Percentiles rank a stretch among this genome's conserved stretches.
phyloP scores from a whole-genome alignment of 306 rosid genomes.

The Citrullus colocynthis region DNA sequence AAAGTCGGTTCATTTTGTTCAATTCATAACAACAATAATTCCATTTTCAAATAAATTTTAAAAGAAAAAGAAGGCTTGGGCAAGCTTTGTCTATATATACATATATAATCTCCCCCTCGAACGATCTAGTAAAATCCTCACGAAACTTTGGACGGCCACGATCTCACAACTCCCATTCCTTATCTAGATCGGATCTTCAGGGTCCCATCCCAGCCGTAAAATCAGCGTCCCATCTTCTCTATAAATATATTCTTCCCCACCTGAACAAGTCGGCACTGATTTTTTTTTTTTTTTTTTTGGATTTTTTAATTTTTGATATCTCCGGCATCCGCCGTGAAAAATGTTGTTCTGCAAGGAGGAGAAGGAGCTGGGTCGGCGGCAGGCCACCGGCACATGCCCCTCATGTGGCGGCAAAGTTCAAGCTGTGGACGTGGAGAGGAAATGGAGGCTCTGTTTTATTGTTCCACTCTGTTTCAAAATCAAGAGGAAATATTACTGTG shows the following conservation, averaged over 20 bases:
- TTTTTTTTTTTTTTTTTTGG: not conserved
- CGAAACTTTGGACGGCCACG: not conserved
- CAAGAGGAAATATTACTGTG: conserved; percentile 63
- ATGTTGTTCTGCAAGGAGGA: conserved; percentile 24
- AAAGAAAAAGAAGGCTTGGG: not conserved
- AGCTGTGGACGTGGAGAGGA: conserved; percentile 58
- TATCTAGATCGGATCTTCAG: not conserved
- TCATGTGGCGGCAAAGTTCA: conserved; percentile 70
- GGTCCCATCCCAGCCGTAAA: not conserved
- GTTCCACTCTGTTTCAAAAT: conserved; percentile 64
- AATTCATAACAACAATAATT: too few species aligned
- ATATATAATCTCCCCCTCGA: not conserved
- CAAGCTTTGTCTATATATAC: not conserved
- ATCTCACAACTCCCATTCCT: not conserved
- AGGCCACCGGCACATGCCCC: conserved; percentile 76
- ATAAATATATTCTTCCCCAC: not conserved
- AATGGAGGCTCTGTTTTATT: conserved; percentile 37
- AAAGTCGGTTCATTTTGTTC: too few species aligned
- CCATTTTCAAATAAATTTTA: too few species aligned
- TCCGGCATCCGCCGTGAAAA: too few species aligned
- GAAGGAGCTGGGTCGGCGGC: conserved; percentile 52
- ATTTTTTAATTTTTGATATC: not conserved
- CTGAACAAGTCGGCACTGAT: not conserved
- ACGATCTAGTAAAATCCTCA: conserved; percentile 1
- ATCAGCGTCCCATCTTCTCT: not conserved